phyloP scores from a whole-genome alignment of 441 rosid genomes.

The Pelargonium exstipulatum region DNA sequence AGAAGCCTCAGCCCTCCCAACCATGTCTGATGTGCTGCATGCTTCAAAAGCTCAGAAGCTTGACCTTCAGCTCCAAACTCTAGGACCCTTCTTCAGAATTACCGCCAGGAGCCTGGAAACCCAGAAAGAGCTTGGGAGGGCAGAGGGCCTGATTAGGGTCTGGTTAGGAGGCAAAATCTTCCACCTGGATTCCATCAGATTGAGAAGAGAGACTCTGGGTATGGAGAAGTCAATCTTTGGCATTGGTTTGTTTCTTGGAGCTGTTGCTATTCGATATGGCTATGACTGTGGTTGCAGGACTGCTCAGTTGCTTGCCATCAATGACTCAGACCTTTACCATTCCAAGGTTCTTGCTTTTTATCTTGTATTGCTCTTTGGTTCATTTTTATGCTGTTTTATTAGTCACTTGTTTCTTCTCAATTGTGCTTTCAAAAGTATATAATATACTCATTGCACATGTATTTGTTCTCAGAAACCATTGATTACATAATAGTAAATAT shows the following conservation, averaged over 20 bases:
- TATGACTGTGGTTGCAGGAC: constrained; percentile 62
- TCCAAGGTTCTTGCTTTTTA: constrained; percentile 27
- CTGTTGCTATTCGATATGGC: constrained; percentile 77
- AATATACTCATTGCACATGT: too few species aligned
- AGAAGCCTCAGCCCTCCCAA: constrained; percentile 30
- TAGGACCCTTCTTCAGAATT: constrained; percentile 78
- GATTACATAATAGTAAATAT: too few species aligned
- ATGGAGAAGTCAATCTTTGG: constrained; percentile 81
- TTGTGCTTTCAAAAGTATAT: too few species aligned
- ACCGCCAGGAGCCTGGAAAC: constrained; percentile 57
- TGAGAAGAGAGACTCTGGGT: constrained; percentile 60
- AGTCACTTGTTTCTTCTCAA: too few species aligned
- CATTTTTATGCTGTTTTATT: too few species aligned
- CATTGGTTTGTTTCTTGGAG: constrained; percentile 78
- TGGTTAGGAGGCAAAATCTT: constrained; percentile 74
- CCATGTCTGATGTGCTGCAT: constrained; percentile 61
- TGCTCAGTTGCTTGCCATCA: constrained; percentile 85
- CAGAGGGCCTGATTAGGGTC: constrained; percentile 66
- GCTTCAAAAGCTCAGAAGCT: constrained; percentile 67
- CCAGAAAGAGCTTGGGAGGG: constrained; percentile 57
- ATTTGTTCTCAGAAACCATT: too few species aligned
- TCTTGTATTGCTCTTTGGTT: too few species aligned
- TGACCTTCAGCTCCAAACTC: constrained; percentile 54
- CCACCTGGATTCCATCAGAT: constrained; percentile 66
- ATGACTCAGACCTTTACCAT: constrained; percentile 82